Conservation (phyloP, 2,329 filamentous ascomycete species). For the Mycocentrospora acerina region DNA sequence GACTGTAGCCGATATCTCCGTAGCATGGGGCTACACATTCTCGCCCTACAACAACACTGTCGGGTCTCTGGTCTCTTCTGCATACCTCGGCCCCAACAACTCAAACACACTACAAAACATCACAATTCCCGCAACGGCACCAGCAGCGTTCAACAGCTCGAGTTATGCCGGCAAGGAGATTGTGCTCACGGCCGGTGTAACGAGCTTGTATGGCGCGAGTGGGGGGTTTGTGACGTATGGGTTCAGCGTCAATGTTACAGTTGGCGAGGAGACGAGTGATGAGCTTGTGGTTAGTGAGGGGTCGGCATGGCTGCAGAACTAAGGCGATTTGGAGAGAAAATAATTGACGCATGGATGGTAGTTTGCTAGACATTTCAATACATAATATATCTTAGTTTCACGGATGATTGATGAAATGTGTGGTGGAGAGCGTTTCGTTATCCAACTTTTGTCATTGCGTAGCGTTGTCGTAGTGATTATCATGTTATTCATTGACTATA, state of each 20-base stretch:
- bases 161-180: conserved; percentile 14
- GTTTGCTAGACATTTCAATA: too few relatives aligned
- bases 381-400: too few relatives aligned
- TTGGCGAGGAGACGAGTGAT: conserved; percentile 16
- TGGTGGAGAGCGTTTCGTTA: not conserved
- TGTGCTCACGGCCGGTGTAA: conserved; percentile 24
- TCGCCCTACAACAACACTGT: conserved; percentile 27
- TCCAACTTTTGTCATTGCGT: not conserved
- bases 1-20: conserved; percentile 47
- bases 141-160: conserved; percentile 5
- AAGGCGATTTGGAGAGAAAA: too few relatives aligned
- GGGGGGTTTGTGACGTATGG: conserved; percentile 7
- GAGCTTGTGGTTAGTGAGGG: conserved; percentile 13
- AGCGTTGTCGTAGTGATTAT: too few relatives aligned
- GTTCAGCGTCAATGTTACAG: conserved; percentile 23
- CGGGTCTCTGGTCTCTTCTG: conserved; percentile 31
- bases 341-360: too few relatives aligned
- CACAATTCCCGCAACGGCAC: conserved; percentile 19
- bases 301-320: conserved; percentile 10
- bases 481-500: too few relatives aligned
- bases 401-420: not conserved
- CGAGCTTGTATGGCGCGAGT: conserved; percentile 30
- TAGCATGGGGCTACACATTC: conserved; percentile 45
- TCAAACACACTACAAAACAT: conserved; percentile 30
- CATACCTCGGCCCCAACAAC: conserved; percentile 42